A percentile compares a stretch with the other conserved stretches of the same genome.
These are phyloP conservation scores for Uronychia setigera DNA, from an alignment of 73 alveolate genomes.

Conservation along the genomic window DNA sequence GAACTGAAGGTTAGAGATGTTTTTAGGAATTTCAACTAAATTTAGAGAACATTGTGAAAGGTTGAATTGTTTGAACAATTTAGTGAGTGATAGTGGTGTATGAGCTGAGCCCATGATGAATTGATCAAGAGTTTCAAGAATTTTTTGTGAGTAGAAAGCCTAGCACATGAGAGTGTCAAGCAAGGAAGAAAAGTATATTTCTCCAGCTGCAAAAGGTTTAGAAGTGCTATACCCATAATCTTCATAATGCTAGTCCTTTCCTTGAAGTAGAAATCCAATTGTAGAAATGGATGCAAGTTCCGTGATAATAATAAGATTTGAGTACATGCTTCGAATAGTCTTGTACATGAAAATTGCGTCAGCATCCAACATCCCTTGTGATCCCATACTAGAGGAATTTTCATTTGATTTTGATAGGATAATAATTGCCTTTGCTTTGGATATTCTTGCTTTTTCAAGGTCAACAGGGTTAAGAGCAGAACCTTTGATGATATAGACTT, in stretches of 20 bases:
- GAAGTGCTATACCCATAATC: constrained; percentile 84
- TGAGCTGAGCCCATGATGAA: constrained; percentile 96
- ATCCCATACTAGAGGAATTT: constrained; percentile 50
- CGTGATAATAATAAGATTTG: constrained; percentile 82
- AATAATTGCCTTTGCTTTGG: constrained; percentile 91
- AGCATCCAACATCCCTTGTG: constrained; percentile 92
- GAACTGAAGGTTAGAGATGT: constrained; percentile 29
- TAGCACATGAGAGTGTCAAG: constrained; percentile 97
- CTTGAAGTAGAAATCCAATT: constrained; percentile 74
- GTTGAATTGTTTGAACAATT: constrained; percentile 62
- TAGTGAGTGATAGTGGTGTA: constrained; percentile 65
- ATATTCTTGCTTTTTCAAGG: constrained; percentile 90
- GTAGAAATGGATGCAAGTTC: constrained; percentile 92
- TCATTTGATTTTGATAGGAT: constrained; percentile 86
- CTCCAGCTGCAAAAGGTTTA: constrained; percentile 97
- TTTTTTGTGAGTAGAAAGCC: constrained; percentile 94
- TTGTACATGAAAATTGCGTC: constrained; percentile 96
- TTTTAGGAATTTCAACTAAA: constrained; percentile 65
- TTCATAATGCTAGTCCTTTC: constrained; percentile 75
- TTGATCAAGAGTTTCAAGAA: constrained; percentile 88
- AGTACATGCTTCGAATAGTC: constrained; percentile 81
- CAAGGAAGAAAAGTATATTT: constrained; percentile 89
- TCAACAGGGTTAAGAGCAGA: constrained; percentile 91
- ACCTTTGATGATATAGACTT: constrained; percentile 91
- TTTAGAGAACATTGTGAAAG: constrained; percentile 64